These are phyloP conservation scores for Paramecium caudatum DNA, from an alignment of 73 alveolate species.

Conservation along the genomic window DNA sequence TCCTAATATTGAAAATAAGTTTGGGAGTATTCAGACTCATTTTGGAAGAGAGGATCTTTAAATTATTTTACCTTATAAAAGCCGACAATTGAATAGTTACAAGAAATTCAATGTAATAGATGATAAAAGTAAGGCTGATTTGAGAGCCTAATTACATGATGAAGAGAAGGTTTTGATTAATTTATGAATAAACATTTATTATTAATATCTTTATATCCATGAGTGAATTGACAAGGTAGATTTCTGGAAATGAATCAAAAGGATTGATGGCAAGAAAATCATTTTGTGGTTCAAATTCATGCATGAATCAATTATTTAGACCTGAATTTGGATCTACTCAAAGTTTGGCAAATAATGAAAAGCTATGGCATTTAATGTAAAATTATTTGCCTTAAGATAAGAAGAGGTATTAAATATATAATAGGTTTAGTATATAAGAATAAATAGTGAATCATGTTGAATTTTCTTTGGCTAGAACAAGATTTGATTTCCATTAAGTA, in stretches of 20 bases:
- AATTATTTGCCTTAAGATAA: slow-evolving; percentile 49
- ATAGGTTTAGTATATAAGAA: slow-evolving; percentile 55
- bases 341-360: slow-evolving; percentile 58
- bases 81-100: slow-evolving; percentile 12
- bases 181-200: neutral
- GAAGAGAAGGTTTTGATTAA: neutral
- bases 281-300: slow-evolving; percentile 66
- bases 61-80: neutral
- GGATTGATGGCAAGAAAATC: slow-evolving; percentile 58
- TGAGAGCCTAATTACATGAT: neutral
- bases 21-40: slow-evolving; percentile 11
- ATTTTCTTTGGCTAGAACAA: slow-evolving; percentile 74
- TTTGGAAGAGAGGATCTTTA: slow-evolving; percentile 15
- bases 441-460: slow-evolving; percentile 74
- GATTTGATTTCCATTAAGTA: slow-evolving; percentile 76
- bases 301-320: slow-evolving; percentile 40
- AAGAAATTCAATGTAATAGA: neutral
- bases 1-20: slow-evolving; percentile 7
- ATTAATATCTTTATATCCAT: slow-evolving; percentile 1
- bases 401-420: slow-evolving; percentile 70
- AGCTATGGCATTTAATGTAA: slow-evolving; percentile 39
- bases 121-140: neutral
- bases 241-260: neutral
- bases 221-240: slow-evolving; percentile 2
- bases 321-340: slow-evolving; percentile 67